Evolutionary conservation across 805 yeast genomes (phyloP).

Genomic region (Cyberlindnera petersonii): DNA sequence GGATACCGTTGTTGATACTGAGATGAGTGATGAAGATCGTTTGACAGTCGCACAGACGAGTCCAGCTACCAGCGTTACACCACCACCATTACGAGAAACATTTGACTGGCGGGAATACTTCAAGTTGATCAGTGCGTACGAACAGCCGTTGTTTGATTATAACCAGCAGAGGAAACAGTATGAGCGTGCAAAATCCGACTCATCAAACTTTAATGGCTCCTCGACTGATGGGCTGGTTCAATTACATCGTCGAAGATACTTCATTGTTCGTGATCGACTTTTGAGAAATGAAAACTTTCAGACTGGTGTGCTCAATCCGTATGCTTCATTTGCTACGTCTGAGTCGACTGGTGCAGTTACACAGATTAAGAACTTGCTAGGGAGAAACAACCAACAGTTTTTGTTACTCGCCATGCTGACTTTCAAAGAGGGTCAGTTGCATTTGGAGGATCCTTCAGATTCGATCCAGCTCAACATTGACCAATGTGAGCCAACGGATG

Average conservation of each 20-base stretch:
- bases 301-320: conserved; percentile 30
- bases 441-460: conserved; percentile 79
- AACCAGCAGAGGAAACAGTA: conserved; percentile 62
- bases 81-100: conserved; percentile 25
- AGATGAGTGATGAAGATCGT: conserved; percentile 16
- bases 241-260: conserved; percentile 51
- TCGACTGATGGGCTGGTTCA: conserved; percentile 32
- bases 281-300: conserved; percentile 75
- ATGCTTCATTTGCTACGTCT: conserved; percentile 28
- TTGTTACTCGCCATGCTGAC: conserved; percentile 73
- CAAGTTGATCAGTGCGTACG: conserved; percentile 56
- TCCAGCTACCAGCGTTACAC: conserved; percentile 27
- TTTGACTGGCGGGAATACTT: conserved; percentile 74
- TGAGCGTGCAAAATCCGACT: conserved; percentile 30
- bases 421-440: conserved; percentile 62
- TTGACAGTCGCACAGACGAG: conserved; percentile 12
- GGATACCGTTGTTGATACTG: conserved; percentile 16
- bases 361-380: conserved; percentile 76
- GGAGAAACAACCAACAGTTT: conserved; percentile 75
- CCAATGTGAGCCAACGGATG: conserved; percentile 58
- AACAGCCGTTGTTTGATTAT: conserved; percentile 62
- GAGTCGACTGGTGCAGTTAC: conserved; percentile 43
- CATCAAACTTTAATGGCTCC: conserved; percentile 27
- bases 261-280: conserved; percentile 64
- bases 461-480: conserved; percentile 55